These are phyloP conservation scores for Paraphoma chrysanthemicola DNA, from an alignment of 2,329 filamentous ascomycete species.

Conservation along the genomic window DNA sequence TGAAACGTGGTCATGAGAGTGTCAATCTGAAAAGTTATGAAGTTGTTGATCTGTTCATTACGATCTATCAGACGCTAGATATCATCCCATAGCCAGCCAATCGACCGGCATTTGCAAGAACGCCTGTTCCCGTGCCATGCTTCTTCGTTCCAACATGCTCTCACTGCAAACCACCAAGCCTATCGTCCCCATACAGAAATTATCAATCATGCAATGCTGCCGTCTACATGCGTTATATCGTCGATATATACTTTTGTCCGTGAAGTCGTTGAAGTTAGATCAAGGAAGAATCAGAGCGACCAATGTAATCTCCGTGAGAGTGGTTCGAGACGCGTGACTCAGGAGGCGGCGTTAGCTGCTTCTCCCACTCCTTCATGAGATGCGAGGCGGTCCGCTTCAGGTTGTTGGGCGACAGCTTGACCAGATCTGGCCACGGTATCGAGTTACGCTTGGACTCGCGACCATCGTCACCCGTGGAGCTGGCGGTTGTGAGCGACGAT, in stretches of 20 bases:
- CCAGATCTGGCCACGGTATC: constrained; percentile 72
- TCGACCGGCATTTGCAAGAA: constrained; percentile 9
- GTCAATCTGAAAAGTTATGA: background rate
- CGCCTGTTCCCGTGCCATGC: constrained; percentile 22
- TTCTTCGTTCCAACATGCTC: constrained; percentile 9
- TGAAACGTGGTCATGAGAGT: background rate
- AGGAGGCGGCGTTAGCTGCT: constrained; percentile 65
- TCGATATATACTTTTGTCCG: constrained; percentile 22
- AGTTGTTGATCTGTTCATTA: constrained; percentile 13
- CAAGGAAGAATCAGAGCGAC: constrained; percentile 32
- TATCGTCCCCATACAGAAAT: constrained; percentile 22
- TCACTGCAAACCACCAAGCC: constrained; percentile 28
- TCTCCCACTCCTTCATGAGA: constrained; percentile 92
- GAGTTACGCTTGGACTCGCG: constrained; percentile 48
- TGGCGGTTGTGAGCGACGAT: constrained; percentile 43
- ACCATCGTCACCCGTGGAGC: constrained; percentile 32
- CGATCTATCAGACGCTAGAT: constrained; percentile 10
- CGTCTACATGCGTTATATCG: constrained; percentile 40
- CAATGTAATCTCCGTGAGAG: constrained; percentile 45
- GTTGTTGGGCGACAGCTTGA: constrained; percentile 75
- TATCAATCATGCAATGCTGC: constrained; percentile 33
- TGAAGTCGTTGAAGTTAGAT: constrained; percentile 23
- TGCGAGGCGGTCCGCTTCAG: constrained; percentile 83
- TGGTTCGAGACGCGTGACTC: constrained; percentile 41
- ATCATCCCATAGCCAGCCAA: constrained; percentile 12